Evolutionary conservation across 2,329 filamentous ascomycete genomes (phyloP), one percentile per base, ranked within the genome.

Genomic region (Epichloe festucae): DNA sequence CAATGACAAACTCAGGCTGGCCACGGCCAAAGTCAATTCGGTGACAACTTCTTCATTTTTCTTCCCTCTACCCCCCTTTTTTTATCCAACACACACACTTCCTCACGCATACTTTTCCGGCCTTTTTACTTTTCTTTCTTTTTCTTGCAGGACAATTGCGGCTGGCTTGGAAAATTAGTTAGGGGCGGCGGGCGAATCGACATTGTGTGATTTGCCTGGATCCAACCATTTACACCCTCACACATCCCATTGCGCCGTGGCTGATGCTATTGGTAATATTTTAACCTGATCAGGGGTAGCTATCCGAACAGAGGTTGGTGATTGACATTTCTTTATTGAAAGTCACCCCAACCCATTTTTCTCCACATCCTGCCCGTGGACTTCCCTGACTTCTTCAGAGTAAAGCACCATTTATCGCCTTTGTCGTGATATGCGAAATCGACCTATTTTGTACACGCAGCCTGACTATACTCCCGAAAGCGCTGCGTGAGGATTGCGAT

Each of bases 191-290:
- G 50, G n/a, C 52, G 45, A 43, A 19, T 51, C 38, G 49, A 43
- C 39, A 41, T 38, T 31, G 31, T 43, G 52, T 51, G 52, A 38
- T 53, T 53, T 41, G 51, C 27, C 43, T 42, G 48, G 46, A 27
- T 49, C 49, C 49, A 46, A 49, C 51, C 51, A 50, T 53, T 53
- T 40, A 49, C 48, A 47, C n/a, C 43, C 40, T 39, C 48, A 49
- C 42, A 46, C 48, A 53, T 53, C 27, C 21, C 23, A 35, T 46
- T 51, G 11, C 48, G 45, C 38, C 40, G 46, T 54, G 52, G 42
- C 46, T 49, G 46, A 48, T 45, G 23, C 46, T 43, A 31, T 49
- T 43, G 38, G 31, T 38, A 21, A 38, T 50, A 47, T 46, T 14
- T 51, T 31, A 19, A 40, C 34, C 39, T 47, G 47, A 12, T 40